phyloP scores from a whole-genome alignment of 495 filamentous ascomycete species.

The Cercophora samala region DNA sequence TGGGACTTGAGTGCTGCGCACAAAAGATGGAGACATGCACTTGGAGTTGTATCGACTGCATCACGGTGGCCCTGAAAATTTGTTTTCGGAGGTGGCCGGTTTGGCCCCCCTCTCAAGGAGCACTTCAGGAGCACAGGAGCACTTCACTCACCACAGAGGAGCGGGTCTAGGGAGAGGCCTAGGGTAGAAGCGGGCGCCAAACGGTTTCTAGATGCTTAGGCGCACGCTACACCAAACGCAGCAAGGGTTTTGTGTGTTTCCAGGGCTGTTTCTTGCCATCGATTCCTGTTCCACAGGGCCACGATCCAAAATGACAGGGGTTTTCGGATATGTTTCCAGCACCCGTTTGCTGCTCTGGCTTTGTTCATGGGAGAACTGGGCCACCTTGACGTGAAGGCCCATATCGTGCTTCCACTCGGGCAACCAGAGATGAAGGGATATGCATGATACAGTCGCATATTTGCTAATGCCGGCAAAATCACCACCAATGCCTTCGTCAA shows the following conservation, averaged over 20 bases:
- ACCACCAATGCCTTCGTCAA: slow-evolving; percentile 31
- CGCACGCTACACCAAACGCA: slow-evolving; percentile 6
- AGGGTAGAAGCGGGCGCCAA: not conserved
- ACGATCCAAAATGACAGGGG: not conserved
- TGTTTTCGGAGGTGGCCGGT: slow-evolving; percentile 3
- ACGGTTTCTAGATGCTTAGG: slow-evolving; percentile 1
- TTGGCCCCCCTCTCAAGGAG: not conserved
- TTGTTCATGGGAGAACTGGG: not conserved
- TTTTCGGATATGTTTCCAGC: slow-evolving; percentile 16
- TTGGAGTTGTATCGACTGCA: not conserved
- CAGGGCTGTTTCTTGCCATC: slow-evolving; percentile 15
- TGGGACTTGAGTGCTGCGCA: slow-evolving; percentile 1
- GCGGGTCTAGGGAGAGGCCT: not conserved
- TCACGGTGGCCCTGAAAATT: not conserved
- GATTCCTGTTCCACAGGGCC: slow-evolving; percentile 7
- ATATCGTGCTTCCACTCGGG: slow-evolving; percentile 10
- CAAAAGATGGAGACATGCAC: not conserved
- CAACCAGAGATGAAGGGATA: slow-evolving; percentile 14
- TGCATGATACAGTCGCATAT: slow-evolving; percentile 38
- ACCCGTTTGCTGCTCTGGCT: slow-evolving; percentile 1
- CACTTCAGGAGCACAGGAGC: not conserved
- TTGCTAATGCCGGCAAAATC: slow-evolving; percentile 42
- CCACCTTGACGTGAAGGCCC: not conserved
- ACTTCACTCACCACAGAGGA: not conserved
- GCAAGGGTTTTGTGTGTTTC: not conserved